These are phyloP conservation scores for Phytophthora sp. DNA, from an alignment of 352 stramenopile species.

Conservation along the genomic window DNA sequence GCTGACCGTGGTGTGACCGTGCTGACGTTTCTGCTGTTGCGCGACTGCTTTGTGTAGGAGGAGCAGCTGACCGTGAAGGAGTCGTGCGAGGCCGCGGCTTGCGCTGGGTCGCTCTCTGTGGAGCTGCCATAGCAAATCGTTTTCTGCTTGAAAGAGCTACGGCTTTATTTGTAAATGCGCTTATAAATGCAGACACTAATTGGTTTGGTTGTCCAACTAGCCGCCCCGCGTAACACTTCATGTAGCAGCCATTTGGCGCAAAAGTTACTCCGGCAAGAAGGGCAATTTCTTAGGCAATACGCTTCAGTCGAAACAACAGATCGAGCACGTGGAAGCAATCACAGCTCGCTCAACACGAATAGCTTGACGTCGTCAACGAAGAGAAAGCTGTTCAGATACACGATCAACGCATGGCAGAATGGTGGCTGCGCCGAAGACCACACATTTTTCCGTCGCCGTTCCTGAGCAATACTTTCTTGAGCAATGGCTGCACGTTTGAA, in stretches of 20 bases:
- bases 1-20: background rate
- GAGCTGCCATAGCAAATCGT: background rate
- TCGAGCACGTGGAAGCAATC: background rate
- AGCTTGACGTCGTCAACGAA: conserved; percentile 11
- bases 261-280: background rate
- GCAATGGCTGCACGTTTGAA: conserved; percentile 1
- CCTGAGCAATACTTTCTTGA: conserved; percentile 3
- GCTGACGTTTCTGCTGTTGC: background rate
- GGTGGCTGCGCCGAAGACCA: background rate
- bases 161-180: background rate
- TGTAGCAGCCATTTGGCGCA: background rate
- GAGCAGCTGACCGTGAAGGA: too few relatives aligned
- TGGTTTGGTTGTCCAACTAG: background rate
- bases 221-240: background rate
- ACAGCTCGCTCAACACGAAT: conserved; percentile 8
- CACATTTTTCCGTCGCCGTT: background rate
- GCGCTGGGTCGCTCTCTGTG: too few relatives aligned
- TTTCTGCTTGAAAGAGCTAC: background rate
- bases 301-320: background rate
- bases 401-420: conserved; percentile 8
- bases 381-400: conserved; percentile 12
- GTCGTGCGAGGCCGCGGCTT: too few relatives aligned
- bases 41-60: too few relatives aligned
- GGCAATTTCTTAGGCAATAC: background rate
- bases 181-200: background rate